Conservation (phyloP, 176 grass and related monocot genomes). For the Lolium rigidum region DNA sequence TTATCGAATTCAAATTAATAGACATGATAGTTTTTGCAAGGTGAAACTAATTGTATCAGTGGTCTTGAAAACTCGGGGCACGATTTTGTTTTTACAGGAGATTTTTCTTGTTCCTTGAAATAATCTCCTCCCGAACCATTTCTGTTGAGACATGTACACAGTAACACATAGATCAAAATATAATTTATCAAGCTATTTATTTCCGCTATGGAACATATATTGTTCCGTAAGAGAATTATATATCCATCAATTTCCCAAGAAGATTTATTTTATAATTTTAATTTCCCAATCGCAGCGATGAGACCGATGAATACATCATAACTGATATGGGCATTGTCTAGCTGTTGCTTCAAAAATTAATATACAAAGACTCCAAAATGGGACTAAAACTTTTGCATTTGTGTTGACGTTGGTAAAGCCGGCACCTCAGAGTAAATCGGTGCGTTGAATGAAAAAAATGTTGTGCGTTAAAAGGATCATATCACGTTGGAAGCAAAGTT, state of each 20-base stretch:
- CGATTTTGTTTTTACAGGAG: neutral
- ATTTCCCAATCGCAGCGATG: neutral
- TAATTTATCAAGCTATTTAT: neutral
- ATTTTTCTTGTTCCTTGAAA: neutral
- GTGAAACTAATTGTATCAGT: neutral
- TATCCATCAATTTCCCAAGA: neutral
- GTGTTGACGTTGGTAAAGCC: too few relatives aligned
- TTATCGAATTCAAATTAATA: too few relatives aligned
- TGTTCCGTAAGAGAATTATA: neutral
- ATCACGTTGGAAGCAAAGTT: too few relatives aligned
- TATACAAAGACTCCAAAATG: too few relatives aligned
- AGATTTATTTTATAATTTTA: neutral
- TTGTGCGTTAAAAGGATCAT: too few relatives aligned
- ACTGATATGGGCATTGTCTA: too few relatives aligned
- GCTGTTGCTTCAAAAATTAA: too few relatives aligned
- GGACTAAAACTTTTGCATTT: too few relatives aligned
- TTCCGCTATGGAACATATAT: neutral
- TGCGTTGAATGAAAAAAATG: too few relatives aligned
- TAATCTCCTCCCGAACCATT: neutral
- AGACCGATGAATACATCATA: too few relatives aligned
- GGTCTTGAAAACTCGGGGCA: neutral
- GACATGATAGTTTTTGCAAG: too few relatives aligned
- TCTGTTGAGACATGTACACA: neutral
- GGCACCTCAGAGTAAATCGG: too few relatives aligned
- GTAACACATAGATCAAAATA: neutral